Conservation (phyloP, 2,329 filamentous ascomycete genomes). For the Venturia asperata region DNA sequence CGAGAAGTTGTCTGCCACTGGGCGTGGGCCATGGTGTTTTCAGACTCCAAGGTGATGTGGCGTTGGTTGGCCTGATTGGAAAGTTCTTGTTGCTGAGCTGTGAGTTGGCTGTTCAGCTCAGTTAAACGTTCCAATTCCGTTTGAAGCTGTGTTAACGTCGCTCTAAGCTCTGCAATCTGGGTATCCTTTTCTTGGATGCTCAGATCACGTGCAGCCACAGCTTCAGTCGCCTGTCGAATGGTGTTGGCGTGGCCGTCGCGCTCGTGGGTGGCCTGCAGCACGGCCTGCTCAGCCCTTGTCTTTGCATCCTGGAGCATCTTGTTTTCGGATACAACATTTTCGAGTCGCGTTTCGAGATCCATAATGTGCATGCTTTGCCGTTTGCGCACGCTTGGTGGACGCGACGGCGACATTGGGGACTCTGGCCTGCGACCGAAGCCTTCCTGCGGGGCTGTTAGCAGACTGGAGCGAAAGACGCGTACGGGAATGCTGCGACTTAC, state of each 20-base stretch:
- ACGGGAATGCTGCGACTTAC: conserved; percentile 52
- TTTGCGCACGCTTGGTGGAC: conserved; percentile 91
- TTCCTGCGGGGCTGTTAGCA: conserved; percentile 54
- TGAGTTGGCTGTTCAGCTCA: conserved; percentile 74
- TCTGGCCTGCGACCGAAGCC: conserved; percentile 85
- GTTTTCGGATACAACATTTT: conserved; percentile 81
- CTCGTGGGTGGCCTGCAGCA: conserved; percentile 37
- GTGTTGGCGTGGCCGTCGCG: conserved; percentile 43
- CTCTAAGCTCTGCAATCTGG: conserved; percentile 76
- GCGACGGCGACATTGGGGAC: conserved; percentile 85
- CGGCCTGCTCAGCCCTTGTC: conserved; percentile 25
- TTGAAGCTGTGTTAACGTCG: conserved; percentile 70
- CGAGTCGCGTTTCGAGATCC: conserved; percentile 79
- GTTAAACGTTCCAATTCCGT: conserved; percentile 73
- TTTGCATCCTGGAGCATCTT: conserved; percentile 58
- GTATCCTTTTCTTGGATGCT: conserved; percentile 74
- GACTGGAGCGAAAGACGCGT: conserved; percentile 17
- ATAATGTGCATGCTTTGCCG: conserved; percentile 93
- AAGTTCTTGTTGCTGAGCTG: conserved; percentile 69
- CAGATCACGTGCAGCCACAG: conserved; percentile 57
- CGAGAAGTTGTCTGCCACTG: conserved; percentile 54
- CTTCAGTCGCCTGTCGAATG: conserved; percentile 32
- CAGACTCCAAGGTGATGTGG: conserved; percentile 58
- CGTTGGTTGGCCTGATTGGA: conserved; percentile 68
- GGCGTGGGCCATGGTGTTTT: conserved; percentile 50